Evolutionary conservation across 1,139 yeast species (phyloP).

Genomic region (Debaryomycetaceae sp.): DNA sequence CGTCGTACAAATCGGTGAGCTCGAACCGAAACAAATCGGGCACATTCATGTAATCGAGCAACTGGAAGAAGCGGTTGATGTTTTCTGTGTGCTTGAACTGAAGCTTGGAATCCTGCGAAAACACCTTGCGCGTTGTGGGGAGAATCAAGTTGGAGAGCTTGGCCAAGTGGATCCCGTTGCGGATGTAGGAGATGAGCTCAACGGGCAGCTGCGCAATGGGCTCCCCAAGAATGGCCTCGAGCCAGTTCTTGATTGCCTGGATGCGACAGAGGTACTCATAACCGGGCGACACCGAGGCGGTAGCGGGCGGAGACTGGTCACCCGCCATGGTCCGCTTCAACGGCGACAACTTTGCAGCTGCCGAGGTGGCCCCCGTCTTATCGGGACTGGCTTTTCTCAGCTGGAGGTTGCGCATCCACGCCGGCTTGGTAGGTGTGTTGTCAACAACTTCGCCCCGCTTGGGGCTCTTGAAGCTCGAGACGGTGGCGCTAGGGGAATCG

Average conservation of each 20-base stretch:
- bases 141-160: conserved; percentile 69
- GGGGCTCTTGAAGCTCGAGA: conserved; percentile 35
- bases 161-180: conserved; percentile 85
- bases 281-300: conserved; percentile 12
- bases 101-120: conserved; percentile 45
- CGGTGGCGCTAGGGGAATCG: conserved; percentile 44
- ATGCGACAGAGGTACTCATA: conserved; percentile 89
- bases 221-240: conserved; percentile 38
- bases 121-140: conserved; percentile 54
- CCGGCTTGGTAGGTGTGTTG: conserved; percentile 14
- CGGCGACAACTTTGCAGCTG: conserved; percentile 12
- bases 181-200: conserved; percentile 49
- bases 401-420: conserved; percentile 4
- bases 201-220: conserved; percentile 52
- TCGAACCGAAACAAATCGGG: conserved; percentile 90
- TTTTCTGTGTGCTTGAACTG: conserved; percentile 93
- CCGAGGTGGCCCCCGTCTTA: not conserved
- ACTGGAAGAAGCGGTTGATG: conserved; percentile 76
- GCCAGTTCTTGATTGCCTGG: conserved; percentile 70
- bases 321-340: conserved; percentile 15
- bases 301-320: conserved; percentile 11
- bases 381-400: not conserved
- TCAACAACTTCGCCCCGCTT: conserved; percentile 10
- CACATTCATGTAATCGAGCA: conserved; percentile 65
- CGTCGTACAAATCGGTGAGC: conserved; percentile 87